Percentiles rank a stretch among this genome's conserved stretches.
These are phyloP conservation scores for Neurospora tetraspora DNA, from an alignment of 495 filamentous ascomycete genomes.

Conservation along the genomic window DNA sequence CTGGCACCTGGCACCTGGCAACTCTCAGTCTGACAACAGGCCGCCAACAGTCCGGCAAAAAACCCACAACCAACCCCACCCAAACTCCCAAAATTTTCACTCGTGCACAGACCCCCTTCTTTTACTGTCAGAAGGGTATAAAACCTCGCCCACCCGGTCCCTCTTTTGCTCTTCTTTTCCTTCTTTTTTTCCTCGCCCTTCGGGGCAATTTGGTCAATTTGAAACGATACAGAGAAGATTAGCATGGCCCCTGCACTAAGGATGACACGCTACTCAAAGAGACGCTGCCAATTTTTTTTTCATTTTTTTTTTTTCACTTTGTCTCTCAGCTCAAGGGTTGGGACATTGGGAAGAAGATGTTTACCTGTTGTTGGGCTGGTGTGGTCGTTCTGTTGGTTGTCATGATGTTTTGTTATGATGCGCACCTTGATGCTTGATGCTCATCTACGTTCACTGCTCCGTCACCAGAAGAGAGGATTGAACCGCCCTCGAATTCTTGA, in stretches of 20 bases:
- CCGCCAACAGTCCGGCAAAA: background rate
- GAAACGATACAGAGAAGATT: slow-evolving; percentile 70
- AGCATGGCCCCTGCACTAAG: slow-evolving; percentile 99
- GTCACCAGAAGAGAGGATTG: background rate
- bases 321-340: background rate
- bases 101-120: background rate
- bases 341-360: background rate
- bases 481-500: background rate
- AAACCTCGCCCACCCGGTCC: background rate
- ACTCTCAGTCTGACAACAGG: background rate
- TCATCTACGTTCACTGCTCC: background rate
- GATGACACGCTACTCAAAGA: slow-evolving; percentile 99
- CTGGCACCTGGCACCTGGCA: background rate
- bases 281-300: slow-evolving; percentile 73
- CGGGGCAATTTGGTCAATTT: slow-evolving; percentile 31
- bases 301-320: slow-evolving; percentile 28
- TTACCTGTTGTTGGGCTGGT: background rate
- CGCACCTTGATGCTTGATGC: background rate
- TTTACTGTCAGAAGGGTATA: background rate
- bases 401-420: background rate
- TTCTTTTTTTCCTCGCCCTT: slow-evolving; percentile 19
- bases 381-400: background rate
- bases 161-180: background rate
- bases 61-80: background rate
- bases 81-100: background rate